Evolutionary conservation across 164 flowering plant genomes (phyloP), one percentile per base, ranked within the genome.

Genomic region (Liquidambar formosana): DNA sequence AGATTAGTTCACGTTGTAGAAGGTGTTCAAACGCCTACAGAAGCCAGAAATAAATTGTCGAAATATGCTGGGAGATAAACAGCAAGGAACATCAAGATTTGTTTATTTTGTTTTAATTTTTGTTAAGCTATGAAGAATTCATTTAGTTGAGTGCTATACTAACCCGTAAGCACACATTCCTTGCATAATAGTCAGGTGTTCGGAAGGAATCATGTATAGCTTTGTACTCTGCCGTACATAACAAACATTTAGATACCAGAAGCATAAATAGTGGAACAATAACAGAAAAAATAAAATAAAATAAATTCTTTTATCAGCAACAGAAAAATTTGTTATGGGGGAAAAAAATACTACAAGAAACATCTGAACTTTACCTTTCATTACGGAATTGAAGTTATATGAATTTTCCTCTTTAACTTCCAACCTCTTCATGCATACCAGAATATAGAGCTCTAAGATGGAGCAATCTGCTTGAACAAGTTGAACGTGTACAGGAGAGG

Each of bases 341-440:
- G n/a, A n/a, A 21, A 11, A 5, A 52, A 21, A 19, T 12, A 38
- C 10, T 15, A 33, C 11, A 11, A 19, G 8, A 28, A n/a, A 18
- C 26, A 62, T 46, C 46, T 48, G 51, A 61, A 15, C 16, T 67
- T 25, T 5, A 96, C 99, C 99, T 91, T 88, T 89, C 96, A 93
- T 90, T 62, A 91, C 76, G 25, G 97, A 83, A 71, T 79, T 85
- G 83, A 96, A 96, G 84, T 91, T 96, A 84, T 87, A 90, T 6
- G 89, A 84, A 70, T 71, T 85, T 67, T 84, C 87, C 78, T 91
- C 97, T 84, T 80, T 93, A 48, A 69, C 76, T 88, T 96, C 99
- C 78, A 93, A 66, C 70, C 92, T 88, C 77, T 77, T 90, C 95
- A 93, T 86, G 87, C 98, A 91, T 47, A 93, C 93, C 66, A 93